These are phyloP conservation scores for Metschnikowia shivogae DNA, from an alignment of 805 yeast genomes.

Conservation along the genomic window DNA sequence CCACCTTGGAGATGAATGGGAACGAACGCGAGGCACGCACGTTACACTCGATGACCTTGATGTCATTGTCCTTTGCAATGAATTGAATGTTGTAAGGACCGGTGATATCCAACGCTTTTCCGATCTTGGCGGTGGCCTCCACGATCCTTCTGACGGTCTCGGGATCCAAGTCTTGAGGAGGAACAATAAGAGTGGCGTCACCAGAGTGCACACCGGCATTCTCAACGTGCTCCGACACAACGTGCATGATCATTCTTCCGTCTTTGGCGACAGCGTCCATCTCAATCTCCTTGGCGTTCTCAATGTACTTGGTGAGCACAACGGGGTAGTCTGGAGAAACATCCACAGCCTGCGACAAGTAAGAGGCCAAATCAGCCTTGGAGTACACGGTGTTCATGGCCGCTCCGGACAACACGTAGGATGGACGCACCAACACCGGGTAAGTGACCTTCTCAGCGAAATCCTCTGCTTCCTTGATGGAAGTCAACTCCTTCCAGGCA, in stretches of 20 bases:
- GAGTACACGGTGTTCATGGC: conserved; percentile 98
- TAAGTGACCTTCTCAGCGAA: conserved; percentile 88
- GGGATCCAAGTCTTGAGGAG: conserved; percentile 91
- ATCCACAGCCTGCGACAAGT: conserved; percentile 90
- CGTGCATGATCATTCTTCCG: conserved; percentile 94
- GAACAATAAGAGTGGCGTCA: conserved; percentile 95
- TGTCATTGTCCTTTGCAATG: conserved; percentile 91
- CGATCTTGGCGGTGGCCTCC: conserved; percentile 93
- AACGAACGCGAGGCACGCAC: conserved; percentile 99
- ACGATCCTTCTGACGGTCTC: conserved; percentile 90
- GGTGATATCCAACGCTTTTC: conserved; percentile 88
- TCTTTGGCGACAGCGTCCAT: conserved; percentile 98
- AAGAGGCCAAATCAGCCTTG: conserved; percentile 78
- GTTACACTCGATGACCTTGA: conserved; percentile 97
- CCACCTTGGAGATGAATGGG: conserved; percentile 97
- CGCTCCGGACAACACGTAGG: conserved; percentile 96
- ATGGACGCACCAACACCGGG: conserved; percentile 96
- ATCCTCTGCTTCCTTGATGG: conserved; percentile 84
- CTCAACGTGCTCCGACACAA: conserved; percentile 97
- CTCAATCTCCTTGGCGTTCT: conserved; percentile 95
- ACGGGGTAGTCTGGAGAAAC: conserved; percentile 98
- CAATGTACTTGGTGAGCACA: conserved; percentile 93
- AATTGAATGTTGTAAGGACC: conserved; percentile 98
- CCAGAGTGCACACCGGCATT: conserved; percentile 99
- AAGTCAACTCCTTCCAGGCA: conserved; percentile 97